phyloP scores from a whole-genome alignment of 176 grass and related monocot genomes.

The Cenchrus americanus region DNA sequence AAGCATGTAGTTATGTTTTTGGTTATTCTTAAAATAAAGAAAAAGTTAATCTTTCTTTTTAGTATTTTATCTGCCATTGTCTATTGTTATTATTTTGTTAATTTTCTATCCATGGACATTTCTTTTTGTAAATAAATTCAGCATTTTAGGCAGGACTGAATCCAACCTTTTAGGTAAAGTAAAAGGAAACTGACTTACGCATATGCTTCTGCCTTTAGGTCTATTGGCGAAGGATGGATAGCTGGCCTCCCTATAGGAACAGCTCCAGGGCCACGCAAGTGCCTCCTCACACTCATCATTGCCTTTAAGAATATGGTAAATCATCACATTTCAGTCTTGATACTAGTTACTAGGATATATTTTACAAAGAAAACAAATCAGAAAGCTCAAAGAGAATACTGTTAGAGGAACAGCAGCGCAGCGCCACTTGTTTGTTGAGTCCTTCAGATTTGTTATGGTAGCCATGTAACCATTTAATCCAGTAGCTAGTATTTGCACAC shows the following conservation, averaged over 20 bases:
- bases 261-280: slow-evolving; percentile 63
- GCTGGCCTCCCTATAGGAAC: slow-evolving; percentile 59
- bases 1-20: background rate
- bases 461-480: slow-evolving; percentile 77
- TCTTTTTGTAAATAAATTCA: background rate
- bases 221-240: slow-evolving; percentile 70
- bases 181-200: slow-evolving; percentile 21
- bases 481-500: slow-evolving; percentile 55
- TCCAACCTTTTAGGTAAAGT: background rate
- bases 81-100: background rate
- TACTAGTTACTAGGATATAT: background rate
- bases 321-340: background rate
- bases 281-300: slow-evolving; percentile 71
- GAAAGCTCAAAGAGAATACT: slow-evolving; percentile 5
- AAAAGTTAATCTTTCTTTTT: background rate
- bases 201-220: slow-evolving; percentile 56
- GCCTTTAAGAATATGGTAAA: slow-evolving; percentile 40
- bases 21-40: background rate
- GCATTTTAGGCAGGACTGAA: background rate
- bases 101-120: background rate
- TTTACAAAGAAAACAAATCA: background rate
- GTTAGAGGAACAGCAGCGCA: slow-evolving; percentile 69
- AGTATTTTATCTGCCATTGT: background rate
- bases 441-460: slow-evolving; percentile 70
- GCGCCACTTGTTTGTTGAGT: slow-evolving; percentile 60